Conservation (phyloP, 345 rosid genomes). For the Salix viminalis region DNA sequence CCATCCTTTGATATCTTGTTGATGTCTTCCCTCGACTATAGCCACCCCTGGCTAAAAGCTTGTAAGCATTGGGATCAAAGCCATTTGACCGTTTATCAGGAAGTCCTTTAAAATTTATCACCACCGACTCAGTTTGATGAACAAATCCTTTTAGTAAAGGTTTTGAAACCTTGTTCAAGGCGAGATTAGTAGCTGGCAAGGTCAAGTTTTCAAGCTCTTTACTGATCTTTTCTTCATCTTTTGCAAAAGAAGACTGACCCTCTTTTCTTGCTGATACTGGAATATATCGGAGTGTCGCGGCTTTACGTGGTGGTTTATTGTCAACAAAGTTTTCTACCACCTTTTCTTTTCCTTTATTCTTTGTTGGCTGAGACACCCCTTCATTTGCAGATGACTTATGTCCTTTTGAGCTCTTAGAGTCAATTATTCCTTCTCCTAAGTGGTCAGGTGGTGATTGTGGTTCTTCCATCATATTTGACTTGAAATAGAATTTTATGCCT, state of each 20-base stretch:
- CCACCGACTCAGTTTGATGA: neutral
- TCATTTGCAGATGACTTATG: too few relatives aligned
- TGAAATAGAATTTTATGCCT: neutral
- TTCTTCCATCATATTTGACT: neutral
- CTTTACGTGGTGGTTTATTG: neutral
- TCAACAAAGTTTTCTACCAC: neutral
- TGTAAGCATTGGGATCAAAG: slow-evolving; percentile 5
- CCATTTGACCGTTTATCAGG: neutral
- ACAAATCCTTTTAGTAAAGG: too few relatives aligned
- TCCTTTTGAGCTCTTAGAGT: neutral
- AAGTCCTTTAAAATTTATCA: neutral
- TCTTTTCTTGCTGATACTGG: too few relatives aligned
- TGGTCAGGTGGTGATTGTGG: neutral
- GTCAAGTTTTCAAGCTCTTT: too few relatives aligned
- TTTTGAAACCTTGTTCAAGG: too few relatives aligned
- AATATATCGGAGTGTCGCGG: too few relatives aligned
- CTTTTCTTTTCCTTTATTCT: neutral
- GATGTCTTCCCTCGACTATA: neutral
- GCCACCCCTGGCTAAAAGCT: neutral
- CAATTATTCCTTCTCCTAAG: neutral
- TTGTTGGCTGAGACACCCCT: neutral
- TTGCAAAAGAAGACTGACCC: too few relatives aligned
- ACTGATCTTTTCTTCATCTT: too few relatives aligned
- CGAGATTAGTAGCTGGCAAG: too few relatives aligned
- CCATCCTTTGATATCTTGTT: neutral